Conservation (phyloP, 1,139 yeast genomes). For the Pichia sp. region DNA sequence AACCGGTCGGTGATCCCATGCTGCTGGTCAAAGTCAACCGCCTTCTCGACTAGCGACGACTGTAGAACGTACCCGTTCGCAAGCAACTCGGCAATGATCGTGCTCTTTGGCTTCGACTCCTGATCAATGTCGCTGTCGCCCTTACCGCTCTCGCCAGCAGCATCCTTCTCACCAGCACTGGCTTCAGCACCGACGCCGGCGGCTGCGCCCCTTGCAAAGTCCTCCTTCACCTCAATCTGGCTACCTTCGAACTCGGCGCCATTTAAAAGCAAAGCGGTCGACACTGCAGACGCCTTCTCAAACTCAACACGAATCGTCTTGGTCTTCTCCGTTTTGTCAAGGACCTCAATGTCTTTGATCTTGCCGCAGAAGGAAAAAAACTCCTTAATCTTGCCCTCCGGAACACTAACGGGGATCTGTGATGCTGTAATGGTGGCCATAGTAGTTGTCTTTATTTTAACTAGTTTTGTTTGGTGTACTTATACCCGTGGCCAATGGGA, state of each 20-base stretch:
- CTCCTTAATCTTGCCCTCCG: slow-evolving; percentile 54
- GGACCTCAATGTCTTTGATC: slow-evolving; percentile 41
- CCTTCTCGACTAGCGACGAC: slow-evolving; percentile 57
- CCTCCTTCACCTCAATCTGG: slow-evolving; percentile 19
- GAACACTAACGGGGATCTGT: slow-evolving; percentile 51
- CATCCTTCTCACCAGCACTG: slow-evolving; percentile 10
- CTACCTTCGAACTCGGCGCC: slow-evolving; percentile 69
- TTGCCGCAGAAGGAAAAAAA: slow-evolving; percentile 81
- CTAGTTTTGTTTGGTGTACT: too few relatives aligned
- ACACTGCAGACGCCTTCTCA: slow-evolving; percentile 56
- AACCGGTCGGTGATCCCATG: slow-evolving; percentile 59
- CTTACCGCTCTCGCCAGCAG: slow-evolving; percentile 26
- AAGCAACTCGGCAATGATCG: slow-evolving; percentile 71
- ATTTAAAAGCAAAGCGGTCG: slow-evolving; percentile 67
- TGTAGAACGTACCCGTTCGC: slow-evolving; percentile 67
- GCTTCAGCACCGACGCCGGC: neutral
- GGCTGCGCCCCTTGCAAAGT: neutral
- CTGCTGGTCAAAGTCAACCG: slow-evolving; percentile 58
- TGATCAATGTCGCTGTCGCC: slow-evolving; percentile 50
- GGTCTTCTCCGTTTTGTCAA: slow-evolving; percentile 34
- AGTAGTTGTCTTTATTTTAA: neutral
- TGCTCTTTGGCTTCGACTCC: slow-evolving; percentile 73
- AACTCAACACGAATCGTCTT: slow-evolving; percentile 49
- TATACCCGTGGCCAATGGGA: too few relatives aligned
- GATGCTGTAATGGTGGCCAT: slow-evolving; percentile 49